Evolutionary conservation across 495 filamentous ascomycete species (phyloP).

Genomic region (Amniculicola lignicola): DNA sequence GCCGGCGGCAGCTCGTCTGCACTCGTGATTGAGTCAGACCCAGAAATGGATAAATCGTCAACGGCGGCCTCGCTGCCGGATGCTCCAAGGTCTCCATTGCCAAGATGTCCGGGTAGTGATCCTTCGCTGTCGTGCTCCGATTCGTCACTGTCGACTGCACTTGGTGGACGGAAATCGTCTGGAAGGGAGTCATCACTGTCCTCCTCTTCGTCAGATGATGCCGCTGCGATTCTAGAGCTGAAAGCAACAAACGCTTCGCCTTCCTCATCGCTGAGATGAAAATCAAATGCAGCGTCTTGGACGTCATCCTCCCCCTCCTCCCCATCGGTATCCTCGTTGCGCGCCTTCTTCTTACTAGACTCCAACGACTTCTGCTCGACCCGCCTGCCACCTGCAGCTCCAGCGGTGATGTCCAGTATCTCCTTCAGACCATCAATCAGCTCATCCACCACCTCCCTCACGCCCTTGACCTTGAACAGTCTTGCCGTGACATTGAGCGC

Average conservation of each 20-base stretch:
- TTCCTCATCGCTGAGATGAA: conserved; percentile 5
- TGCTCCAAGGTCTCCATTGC: neutral
- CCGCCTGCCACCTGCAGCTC: conserved; percentile 23
- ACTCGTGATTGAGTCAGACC: neutral
- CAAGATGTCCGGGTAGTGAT: neutral
- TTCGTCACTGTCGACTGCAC: conserved; percentile 26
- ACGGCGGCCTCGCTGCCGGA: neutral
- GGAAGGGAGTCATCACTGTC: conserved; percentile 49
- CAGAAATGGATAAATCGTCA: neutral
- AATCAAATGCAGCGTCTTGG: conserved; percentile 6
- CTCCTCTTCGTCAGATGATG: conserved; percentile 48
- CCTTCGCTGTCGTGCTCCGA: conserved; percentile 23
- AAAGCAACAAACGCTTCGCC: conserved; percentile 50
- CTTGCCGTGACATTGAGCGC: conserved; percentile 74
- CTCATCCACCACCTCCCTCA: conserved; percentile 63
- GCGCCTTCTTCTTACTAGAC: neutral
- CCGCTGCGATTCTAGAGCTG: conserved; percentile 52
- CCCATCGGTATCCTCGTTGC: neutral
- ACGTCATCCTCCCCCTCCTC: conserved; percentile 3
- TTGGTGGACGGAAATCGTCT: conserved; percentile 30
- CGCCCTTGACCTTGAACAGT: conserved; percentile 71
- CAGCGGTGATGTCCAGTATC: conserved; percentile 57
- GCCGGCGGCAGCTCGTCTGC: conserved; percentile 5
- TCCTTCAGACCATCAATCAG: conserved; percentile 61
- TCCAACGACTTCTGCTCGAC: neutral